Percentiles rank a stretch among this genome's conserved stretches.
Conservation (phyloP, 2,329 filamentous ascomycete species). For the Ceratocystis variospora region DNA sequence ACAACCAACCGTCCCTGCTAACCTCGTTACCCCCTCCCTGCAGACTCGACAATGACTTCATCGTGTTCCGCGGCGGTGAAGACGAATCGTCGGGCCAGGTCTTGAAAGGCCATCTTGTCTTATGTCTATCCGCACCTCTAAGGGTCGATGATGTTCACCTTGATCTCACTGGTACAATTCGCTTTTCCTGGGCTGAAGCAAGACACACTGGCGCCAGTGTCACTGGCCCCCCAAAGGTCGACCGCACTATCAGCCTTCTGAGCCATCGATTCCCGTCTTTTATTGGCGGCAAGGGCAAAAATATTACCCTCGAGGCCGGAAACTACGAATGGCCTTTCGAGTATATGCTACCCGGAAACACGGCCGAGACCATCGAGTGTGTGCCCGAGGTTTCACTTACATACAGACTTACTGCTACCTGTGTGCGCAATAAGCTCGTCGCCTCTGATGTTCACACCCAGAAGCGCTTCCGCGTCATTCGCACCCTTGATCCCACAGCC, state of each 20-base stretch:
- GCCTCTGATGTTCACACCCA: slow-evolving; percentile 72
- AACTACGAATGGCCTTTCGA: slow-evolving; percentile 81
- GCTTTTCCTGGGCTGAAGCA: slow-evolving; percentile 29
- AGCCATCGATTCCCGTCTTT: slow-evolving; percentile 58
- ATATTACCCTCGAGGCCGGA: slow-evolving; percentile 49
- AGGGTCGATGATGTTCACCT: slow-evolving; percentile 61
- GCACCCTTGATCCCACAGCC: slow-evolving; percentile 61
- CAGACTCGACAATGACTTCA: slow-evolving; percentile 64
- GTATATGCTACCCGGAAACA: slow-evolving; percentile 54
- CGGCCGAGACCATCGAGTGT: slow-evolving; percentile 81
- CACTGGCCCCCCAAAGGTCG: slow-evolving; percentile 36
- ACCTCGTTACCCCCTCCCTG: background rate
- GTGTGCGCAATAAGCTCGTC: slow-evolving; percentile 66
- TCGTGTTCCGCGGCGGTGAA: slow-evolving; percentile 62
- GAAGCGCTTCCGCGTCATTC: slow-evolving; percentile 64
- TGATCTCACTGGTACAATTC: slow-evolving; percentile 55
- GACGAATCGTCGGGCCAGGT: slow-evolving; percentile 64
- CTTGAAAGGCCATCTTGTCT: slow-evolving; percentile 57
- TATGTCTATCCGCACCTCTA: slow-evolving; percentile 56
- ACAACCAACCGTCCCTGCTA: background rate
- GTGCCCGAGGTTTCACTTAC: slow-evolving; percentile 73
- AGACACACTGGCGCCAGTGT: slow-evolving; percentile 14
- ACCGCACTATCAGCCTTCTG: slow-evolving; percentile 46
- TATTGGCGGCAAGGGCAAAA: slow-evolving; percentile 41
- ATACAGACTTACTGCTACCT: slow-evolving; percentile 81